Evolutionary conservation across 352 stramenopile genomes (phyloP).

Genomic region (Globisporangium rhizosaccharum): DNA sequence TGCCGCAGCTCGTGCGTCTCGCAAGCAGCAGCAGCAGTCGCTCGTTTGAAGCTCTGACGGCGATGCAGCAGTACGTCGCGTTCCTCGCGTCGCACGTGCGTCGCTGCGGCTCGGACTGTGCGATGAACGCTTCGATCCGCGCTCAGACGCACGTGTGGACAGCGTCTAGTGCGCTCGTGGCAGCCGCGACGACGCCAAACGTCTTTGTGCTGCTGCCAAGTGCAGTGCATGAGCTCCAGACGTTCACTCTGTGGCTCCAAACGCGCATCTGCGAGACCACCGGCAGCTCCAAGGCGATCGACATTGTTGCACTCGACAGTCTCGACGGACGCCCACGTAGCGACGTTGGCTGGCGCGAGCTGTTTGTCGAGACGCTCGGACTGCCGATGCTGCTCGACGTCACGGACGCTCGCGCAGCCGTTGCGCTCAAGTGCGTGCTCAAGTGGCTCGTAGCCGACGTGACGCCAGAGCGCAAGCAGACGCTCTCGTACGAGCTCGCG

Average conservation of each 20-base stretch:
- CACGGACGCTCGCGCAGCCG: slow-evolving; percentile 12
- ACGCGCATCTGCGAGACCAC: slow-evolving; percentile 4
- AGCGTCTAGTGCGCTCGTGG: slow-evolving; percentile 13
- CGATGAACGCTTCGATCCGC: slow-evolving; percentile 23
- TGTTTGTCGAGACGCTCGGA: slow-evolving; percentile 40
- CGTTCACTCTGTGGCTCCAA: slow-evolving; percentile 23
- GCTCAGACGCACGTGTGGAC: slow-evolving; percentile 27
- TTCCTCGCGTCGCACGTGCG: slow-evolving; percentile 32
- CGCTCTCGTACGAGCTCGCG: slow-evolving; percentile 41
- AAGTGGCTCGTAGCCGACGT: slow-evolving; percentile 44
- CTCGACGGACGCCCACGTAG: not conserved
- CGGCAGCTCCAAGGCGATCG: not conserved
- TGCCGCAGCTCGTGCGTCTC: slow-evolving; percentile 32
- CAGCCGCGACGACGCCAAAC: slow-evolving; percentile 2
- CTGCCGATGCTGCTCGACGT: slow-evolving; percentile 35
- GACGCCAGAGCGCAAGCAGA: slow-evolving; percentile 22
- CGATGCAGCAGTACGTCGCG: slow-evolving; percentile 22
- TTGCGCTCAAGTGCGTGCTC: slow-evolving; percentile 28
- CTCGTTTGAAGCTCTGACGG: not conserved
- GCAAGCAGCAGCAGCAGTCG: not conserved
- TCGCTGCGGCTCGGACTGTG: slow-evolving; percentile 21
- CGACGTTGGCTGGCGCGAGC: slow-evolving; percentile 21
- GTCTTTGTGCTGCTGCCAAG: slow-evolving; percentile 32
- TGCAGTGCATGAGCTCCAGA: slow-evolving; percentile 10
- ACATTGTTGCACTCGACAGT: slow-evolving; percentile 8